Base-by-base conservation (phyloP, 2,329 filamentous ascomycete species). In the Ilyonectria sp. region DNA sequence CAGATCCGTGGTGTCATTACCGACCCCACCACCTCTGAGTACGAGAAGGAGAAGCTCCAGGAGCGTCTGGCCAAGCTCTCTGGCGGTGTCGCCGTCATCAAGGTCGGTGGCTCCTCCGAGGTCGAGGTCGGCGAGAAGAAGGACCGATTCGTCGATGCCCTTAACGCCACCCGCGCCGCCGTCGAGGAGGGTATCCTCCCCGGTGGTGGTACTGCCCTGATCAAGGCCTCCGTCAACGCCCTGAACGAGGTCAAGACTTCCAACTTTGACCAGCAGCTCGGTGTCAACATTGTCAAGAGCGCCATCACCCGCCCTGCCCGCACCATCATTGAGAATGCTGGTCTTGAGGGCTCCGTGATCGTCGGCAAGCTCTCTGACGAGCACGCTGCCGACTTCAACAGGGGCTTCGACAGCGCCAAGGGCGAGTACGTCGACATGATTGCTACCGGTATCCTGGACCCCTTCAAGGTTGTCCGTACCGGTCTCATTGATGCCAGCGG, bases 41-140 rank as follows among this genome's bases (percentile, higher is more conserved):
- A 99, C 86, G 96, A 99, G 91, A 98, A 98, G 91, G 96, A 99
- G 93, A 99, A 99, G 91, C 94, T 99, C 74, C 96, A 98, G 87
- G 96, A 99, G 89, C 96, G 96, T 86, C 93, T 99, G 69, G 96
- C 96, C 77, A 99, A 99, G 92, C 93, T 99, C 75, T 98, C 96
- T 75, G 96, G 96, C 73, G 96, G 96, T 89, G 96, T 99, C 77
- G 96, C 96, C 77, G 96, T 99, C 85, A 98, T 99, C 90, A 98
- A 97, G 90, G 96, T 99, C 71, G 96, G 96, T 78, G 96, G 96
- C 82, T 90, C 95, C 72, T 98, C 95, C 71, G 96, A 99, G 86
- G 95, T 99, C 73, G 96, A 99, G 89, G 96, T 99, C 65, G 93
- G 95, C 75, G 96, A 99, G 91, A 99, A 99, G 94, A 99, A 99